Base-by-base conservation (phyloP, 2,329 filamentous ascomycete species). In the Cercospora sp. region DNA sequence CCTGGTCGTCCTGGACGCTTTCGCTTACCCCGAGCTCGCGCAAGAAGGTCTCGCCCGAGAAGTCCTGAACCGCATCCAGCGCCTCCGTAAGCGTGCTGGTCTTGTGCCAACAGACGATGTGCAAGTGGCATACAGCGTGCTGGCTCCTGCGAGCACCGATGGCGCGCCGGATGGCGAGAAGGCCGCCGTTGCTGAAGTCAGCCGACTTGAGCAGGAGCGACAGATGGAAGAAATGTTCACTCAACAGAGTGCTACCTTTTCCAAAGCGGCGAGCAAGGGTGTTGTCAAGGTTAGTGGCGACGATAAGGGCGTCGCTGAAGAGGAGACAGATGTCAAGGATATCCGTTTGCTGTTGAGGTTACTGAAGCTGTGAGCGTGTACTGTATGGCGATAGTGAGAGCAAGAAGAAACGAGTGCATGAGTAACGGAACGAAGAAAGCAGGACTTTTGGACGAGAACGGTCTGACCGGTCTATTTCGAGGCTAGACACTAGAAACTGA, bases 91-190 rank as follows among this genome's bases (percentile, higher is more conserved):
- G 87, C 95, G 95, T 83, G 94, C 94, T 7, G 93, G 93, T 0
- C 84, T 99, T 63, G 88, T 94, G 71, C 89, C 93, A 1, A 98
- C 94, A 0, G 95, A 99, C 77, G 95, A 98, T 77, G 90, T 99
- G 70, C 92, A 91, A 82, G 97, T 99, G 91, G 91, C 96, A 79
- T 98, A 97, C 82, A 86, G 85, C 67, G 88, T 98, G 5, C 81
- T 96, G 60, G 86, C 87, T 7, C 74, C 75, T 16, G 33, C 55
- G 3, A 58, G 62, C 20, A 64, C 67, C 5, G 68, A 72, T 45
- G 73, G 70, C 13, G 67, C 26, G 68, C 69, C 68, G 9, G 65
- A 71, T 61, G 72, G 68, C 31, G 76, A 75, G 28, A 70, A 74
- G 59, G 71, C 65, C 9, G 75, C 73, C 7, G 68, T 69, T 33